These are phyloP conservation scores for Cytospora leucostoma DNA, from an alignment of 2,329 filamentous ascomycete genomes.

Conservation along the genomic window DNA sequence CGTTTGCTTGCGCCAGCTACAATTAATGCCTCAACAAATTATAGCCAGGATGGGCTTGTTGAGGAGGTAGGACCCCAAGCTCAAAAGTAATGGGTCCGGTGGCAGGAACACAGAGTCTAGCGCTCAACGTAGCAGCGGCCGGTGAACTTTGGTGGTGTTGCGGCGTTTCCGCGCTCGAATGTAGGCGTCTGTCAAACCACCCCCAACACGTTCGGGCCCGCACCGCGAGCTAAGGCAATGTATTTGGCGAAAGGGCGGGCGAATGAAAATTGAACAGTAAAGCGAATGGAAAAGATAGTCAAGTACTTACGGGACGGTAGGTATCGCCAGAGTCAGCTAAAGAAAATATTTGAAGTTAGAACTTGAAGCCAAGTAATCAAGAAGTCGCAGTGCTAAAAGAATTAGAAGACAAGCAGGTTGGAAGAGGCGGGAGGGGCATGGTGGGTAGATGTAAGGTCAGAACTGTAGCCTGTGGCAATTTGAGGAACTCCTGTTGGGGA, in stretches of 20 bases:
- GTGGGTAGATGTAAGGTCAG: conserved; percentile 23
- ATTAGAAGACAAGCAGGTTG: conserved; percentile 15
- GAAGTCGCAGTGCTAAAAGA: conserved; percentile 11
- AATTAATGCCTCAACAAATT: neutral
- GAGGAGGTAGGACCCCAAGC: conserved; percentile 6
- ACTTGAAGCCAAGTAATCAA: conserved; percentile 25
- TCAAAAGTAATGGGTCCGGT: neutral
- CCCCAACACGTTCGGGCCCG: neutral
- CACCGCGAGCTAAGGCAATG: neutral
- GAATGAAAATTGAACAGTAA: neutral
- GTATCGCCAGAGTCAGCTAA: conserved; percentile 62
- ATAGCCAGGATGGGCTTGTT: neutral
- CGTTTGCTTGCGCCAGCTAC: neutral
- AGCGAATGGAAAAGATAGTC: conserved; percentile 3
- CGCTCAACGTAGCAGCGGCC: conserved; percentile 12
- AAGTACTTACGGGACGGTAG: conserved; percentile 59
- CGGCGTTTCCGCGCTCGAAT: neutral
- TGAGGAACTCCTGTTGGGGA: conserved; percentile 15
- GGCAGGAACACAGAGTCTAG: conserved; percentile 12
- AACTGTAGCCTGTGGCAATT: conserved; percentile 27
- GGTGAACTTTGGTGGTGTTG: conserved; percentile 24
- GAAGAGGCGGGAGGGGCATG: conserved; percentile 19
- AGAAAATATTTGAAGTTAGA: conserved; percentile 45
- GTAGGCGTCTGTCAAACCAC: conserved; percentile 2
- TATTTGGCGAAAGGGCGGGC: neutral